Evolutionary conservation across 441 rosid genomes (phyloP).

Genomic region (Melastoma candidum): DNA sequence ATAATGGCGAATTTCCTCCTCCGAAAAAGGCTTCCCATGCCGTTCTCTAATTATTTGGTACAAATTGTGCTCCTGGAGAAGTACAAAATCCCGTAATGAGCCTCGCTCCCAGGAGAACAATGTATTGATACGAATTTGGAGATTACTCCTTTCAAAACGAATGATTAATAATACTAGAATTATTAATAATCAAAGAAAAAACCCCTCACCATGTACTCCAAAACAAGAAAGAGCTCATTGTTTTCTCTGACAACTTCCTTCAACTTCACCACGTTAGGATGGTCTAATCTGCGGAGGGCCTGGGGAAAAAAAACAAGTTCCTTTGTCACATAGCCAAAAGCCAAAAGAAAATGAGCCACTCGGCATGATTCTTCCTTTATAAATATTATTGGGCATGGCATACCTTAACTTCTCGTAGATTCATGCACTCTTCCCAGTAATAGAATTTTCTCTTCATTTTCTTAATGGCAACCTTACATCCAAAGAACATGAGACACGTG

Average conservation of each 20-base stretch:
- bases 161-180: not conserved
- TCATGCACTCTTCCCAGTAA: conserved; percentile 89
- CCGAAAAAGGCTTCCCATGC: conserved; percentile 33
- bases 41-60: conserved; percentile 55
- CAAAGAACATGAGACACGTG: conserved; percentile 1
- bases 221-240: conserved; percentile 85
- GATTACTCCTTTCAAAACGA: no score
- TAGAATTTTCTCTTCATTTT: conserved; percentile 92
- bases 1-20: conserved; percentile 42
- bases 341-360: conserved; percentile 1
- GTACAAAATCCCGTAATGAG: conserved; percentile 2
- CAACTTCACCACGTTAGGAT: conserved; percentile 58
- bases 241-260: conserved; percentile 78
- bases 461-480: conserved; percentile 83
- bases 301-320: conserved; percentile 23
- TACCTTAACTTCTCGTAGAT: conserved; percentile 91
- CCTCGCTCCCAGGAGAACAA: not conserved
- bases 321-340: not conserved
- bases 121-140: no score
- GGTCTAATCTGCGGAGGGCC: conserved; percentile 86
- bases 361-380: not conserved
- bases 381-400: conserved; percentile 1
- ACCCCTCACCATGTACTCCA: conserved; percentile 79
- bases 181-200: not conserved
- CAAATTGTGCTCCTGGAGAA: conserved; percentile 46